These are phyloP conservation scores for Conticribra weissflogii DNA, from an alignment of 108 stramenopile species.

Conservation along the genomic window DNA sequence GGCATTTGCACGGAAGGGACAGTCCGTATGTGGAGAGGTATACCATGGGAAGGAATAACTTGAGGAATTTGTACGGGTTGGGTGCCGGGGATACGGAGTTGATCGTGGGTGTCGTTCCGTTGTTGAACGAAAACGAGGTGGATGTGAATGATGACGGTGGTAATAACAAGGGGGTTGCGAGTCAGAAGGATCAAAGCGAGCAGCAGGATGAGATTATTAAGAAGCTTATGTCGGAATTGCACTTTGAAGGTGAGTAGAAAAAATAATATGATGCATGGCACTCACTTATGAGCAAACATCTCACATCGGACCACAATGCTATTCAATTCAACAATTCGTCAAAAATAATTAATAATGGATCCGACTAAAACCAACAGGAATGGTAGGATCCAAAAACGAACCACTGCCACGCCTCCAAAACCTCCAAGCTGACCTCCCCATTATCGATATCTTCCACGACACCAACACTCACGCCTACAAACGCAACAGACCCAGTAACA, in stretches of 20 bases:
- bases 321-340: too few species aligned
- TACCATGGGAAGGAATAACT: conserved; percentile 23
- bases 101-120: conserved; percentile 59
- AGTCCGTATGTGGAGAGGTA: conserved; percentile 45
- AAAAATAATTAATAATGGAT: too few species aligned
- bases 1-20: conserved; percentile 44
- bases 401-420: conserved; percentile 75
- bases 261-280: too few species aligned
- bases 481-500: not conserved
- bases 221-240: conserved; percentile 52
- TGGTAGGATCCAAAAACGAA: conserved; percentile 65
- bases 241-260: conserved; percentile 58
- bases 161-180: not conserved
- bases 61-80: conserved; percentile 60
- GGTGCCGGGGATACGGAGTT: conserved; percentile 81
- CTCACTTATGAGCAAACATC: too few species aligned
- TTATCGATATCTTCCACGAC: conserved; percentile 9
- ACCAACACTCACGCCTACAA: not conserved
- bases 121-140: conserved; percentile 15
- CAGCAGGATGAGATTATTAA: conserved; percentile 20
- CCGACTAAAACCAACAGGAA: too few species aligned
- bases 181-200: not conserved
- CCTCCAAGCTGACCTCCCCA: conserved; percentile 65
- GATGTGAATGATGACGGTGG: not conserved
- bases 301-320: too few species aligned